These are phyloP conservation scores for Talaromyces piceae DNA, from an alignment of 2,329 filamentous ascomycete species.

Conservation along the genomic window DNA sequence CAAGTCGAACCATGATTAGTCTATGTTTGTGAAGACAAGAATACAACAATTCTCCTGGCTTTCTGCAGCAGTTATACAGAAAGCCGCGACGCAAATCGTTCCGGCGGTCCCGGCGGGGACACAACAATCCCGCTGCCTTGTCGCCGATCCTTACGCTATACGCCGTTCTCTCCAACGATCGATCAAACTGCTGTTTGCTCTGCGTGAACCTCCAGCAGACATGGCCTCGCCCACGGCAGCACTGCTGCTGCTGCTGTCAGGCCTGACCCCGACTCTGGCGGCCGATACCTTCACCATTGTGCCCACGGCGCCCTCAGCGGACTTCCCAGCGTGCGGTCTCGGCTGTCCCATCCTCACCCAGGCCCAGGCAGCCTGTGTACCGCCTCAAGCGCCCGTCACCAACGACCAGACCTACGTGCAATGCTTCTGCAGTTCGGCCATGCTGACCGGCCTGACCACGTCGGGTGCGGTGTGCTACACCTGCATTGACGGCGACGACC, in stretches of 20 bases:
- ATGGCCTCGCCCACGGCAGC: slow-evolving; percentile 1
- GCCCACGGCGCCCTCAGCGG: slow-evolving; percentile 29
- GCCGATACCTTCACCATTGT: slow-evolving; percentile 22
- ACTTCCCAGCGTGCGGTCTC: slow-evolving; percentile 57
- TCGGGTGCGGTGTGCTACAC: slow-evolving; percentile 56
- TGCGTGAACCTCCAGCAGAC: not conserved
- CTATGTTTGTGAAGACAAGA: too few species aligned
- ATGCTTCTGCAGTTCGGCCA: slow-evolving; percentile 65
- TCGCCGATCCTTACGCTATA: not conserved
- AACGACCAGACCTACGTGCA: slow-evolving; percentile 49
- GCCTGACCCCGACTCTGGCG: slow-evolving; percentile 11
- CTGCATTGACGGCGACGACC: slow-evolving; percentile 48
- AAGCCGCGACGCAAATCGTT: not conserved
- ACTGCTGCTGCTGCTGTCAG: not conserved
- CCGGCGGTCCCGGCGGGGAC: not conserved
- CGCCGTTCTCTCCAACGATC: not conserved
- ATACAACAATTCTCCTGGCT: too few species aligned
- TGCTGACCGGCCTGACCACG: slow-evolving; percentile 51
- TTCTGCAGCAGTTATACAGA: too few species aligned
- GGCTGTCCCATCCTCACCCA: slow-evolving; percentile 56
- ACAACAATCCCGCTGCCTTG: not conserved
- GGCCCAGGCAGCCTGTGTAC: slow-evolving; percentile 65
- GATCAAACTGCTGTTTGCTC: not conserved
- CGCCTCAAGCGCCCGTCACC: slow-evolving; percentile 45
- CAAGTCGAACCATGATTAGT: too few species aligned